A percentile compares a stretch with the other conserved stretches of the same genome.
Evolutionary conservation across 2,329 filamentous ascomycete genomes (phyloP).

Genomic region (Sporothrix luriei): DNA sequence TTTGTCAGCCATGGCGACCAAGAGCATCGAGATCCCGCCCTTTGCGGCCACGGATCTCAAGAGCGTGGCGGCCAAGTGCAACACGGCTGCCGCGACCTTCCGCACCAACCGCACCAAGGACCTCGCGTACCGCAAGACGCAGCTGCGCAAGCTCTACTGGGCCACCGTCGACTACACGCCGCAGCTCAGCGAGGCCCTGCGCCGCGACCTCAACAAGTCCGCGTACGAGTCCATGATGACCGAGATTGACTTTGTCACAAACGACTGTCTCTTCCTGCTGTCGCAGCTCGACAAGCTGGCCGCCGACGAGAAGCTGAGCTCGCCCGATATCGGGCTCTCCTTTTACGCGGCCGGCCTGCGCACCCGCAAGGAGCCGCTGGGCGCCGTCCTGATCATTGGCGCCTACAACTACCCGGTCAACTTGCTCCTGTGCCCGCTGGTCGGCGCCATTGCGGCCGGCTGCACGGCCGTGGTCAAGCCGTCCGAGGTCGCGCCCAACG

Average conservation of each 20-base stretch:
- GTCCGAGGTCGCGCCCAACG: constrained; percentile 75
- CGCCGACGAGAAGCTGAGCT: constrained; percentile 72
- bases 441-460: constrained; percentile 89
- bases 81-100: constrained; percentile 69
- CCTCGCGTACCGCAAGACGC: constrained; percentile 76
- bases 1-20: constrained; percentile 43
- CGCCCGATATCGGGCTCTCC: constrained; percentile 64
- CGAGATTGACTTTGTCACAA: constrained; percentile 77
- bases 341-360: constrained; percentile 71
- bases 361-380: constrained; percentile 85
- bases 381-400: constrained; percentile 80
- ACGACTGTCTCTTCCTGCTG: constrained; percentile 77
- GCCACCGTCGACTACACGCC: constrained; percentile 76
- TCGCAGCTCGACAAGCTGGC: constrained; percentile 79
- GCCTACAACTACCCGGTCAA: constrained; percentile 94
- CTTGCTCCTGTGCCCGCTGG: constrained; percentile 73
- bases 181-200: constrained; percentile 72
- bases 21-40: constrained; percentile 44
- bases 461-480: constrained; percentile 91
- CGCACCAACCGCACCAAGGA: constrained; percentile 78
- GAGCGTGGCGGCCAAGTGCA: constrained; percentile 63
- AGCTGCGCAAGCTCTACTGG: constrained; percentile 96
- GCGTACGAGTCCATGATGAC: constrained; percentile 71
- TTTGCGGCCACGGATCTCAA: constrained; percentile 67
- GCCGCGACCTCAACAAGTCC: constrained; percentile 77